Conservation (phyloP, 352 stramenopile species). For the Globisporangium apiculatum region DNA sequence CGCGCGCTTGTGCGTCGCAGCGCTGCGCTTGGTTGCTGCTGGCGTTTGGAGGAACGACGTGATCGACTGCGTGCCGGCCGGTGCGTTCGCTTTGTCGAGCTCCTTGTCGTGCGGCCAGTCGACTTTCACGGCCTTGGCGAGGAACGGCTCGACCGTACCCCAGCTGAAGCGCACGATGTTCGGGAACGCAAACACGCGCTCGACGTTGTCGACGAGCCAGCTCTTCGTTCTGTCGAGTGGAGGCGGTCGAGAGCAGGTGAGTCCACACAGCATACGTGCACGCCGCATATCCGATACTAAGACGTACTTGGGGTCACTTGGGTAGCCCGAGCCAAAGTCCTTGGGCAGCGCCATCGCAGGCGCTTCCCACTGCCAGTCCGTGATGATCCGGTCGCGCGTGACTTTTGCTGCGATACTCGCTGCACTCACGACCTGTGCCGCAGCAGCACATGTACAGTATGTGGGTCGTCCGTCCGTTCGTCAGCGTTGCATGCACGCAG, state of each 20-base stretch:
- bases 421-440: constrained; percentile 77
- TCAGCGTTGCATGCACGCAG: no score
- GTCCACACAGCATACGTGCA: no score
- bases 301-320: constrained; percentile 86
- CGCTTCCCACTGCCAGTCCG: constrained; percentile 88
- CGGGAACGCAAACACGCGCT: constrained; percentile 88
- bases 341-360: constrained; percentile 45
- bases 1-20: constrained; percentile 17
- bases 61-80: constrained; percentile 67
- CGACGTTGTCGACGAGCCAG: constrained; percentile 83
- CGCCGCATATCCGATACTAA: no score
- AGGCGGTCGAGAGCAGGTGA: no score
- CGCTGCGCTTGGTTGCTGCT: constrained; percentile 10
- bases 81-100: constrained; percentile 50
- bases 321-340: constrained; percentile 89
- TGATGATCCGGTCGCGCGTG: constrained; percentile 84
- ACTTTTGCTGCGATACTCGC: constrained; percentile 94
- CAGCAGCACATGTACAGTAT: background rate
- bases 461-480: no score
- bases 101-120: constrained; percentile 67
- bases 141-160: constrained; percentile 68
- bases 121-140: constrained; percentile 46
- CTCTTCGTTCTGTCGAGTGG: constrained; percentile 46
- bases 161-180: constrained; percentile 92
- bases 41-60: constrained; percentile 60